Percentiles rank a stretch among this genome's conserved stretches.
These are phyloP conservation scores for Bipolaris oryzae DNA, from an alignment of 2,329 filamentous ascomycete genomes.

Conservation along the genomic window DNA sequence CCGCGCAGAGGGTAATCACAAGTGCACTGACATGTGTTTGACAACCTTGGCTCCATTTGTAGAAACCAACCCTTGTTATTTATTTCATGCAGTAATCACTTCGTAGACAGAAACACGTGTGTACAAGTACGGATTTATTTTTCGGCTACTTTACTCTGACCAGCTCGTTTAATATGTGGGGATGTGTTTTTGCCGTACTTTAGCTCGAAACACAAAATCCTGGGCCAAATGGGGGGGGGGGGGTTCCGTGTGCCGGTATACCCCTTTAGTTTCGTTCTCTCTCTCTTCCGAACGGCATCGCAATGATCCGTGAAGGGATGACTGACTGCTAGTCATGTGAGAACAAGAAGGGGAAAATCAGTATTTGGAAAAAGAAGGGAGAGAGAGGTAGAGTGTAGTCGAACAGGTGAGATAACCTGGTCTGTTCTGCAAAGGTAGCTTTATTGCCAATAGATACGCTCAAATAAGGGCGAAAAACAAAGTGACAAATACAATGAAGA, in stretches of 20 bases:
- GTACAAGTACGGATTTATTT: background rate
- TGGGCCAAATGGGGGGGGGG: background rate
- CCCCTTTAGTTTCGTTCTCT: background rate
- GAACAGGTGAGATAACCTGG: background rate
- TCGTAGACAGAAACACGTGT: background rate
- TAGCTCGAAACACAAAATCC: background rate
- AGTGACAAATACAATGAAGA: background rate
- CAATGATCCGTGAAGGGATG: background rate
- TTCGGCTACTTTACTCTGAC: background rate
- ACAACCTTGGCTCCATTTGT: background rate
- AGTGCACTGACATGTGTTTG: background rate
- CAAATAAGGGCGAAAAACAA: background rate
- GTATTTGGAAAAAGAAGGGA: background rate
- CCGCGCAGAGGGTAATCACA: background rate
- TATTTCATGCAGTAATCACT: constrained; percentile 11
- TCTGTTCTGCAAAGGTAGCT: background rate
- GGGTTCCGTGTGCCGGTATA: background rate
- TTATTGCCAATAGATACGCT: background rate
- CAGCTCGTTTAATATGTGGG: background rate
- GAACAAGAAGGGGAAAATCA: background rate
- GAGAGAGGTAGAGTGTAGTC: background rate
- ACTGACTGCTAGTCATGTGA: constrained; percentile 5
- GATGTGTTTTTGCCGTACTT: background rate
- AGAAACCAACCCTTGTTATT: background rate
- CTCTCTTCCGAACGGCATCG: background rate